Base-by-base conservation (phyloP, 23 red algal genomes). In the Gracilaria caudata region DNA sequence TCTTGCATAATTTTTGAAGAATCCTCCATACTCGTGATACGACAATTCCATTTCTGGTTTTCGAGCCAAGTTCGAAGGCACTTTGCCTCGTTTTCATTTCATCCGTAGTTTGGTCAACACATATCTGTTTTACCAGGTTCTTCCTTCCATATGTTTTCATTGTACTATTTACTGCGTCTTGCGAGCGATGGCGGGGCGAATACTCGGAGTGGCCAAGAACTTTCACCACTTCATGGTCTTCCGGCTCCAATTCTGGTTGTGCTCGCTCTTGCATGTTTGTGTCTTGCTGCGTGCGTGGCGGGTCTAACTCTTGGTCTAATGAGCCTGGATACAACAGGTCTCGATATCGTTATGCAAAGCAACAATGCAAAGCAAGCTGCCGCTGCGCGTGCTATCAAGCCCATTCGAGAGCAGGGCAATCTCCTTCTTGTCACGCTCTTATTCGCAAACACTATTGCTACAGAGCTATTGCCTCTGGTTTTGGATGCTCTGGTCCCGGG, bases 371-470 rank as follows among this genome's bases (percentile, higher is more conserved):
- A 66, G 35, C 86, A 94, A 73, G 86, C 84, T 34, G 83, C 61
- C 49, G 84, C 81, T 23, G 97, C 97, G 0, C 63, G 83, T 64
- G 45, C 78, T 39, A 90, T 99, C 51, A 88, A 93, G 80, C 93
- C 92, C 13, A 86, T 99, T 40, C 86, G 97, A 26, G 94, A 99
- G 78, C 92, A 94, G 60, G 97, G 97, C 34, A 99, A 99, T 86
- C 79, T 92, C 32, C 68, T 99, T 36, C 90, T 99, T 40, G 85
- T 86, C 70, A 99, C 97, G 0, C 88, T 99, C 46, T 86, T 99
- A 16, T 91, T 94, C 28, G 83, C 90, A 24, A 99, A 99, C 73
- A 99, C 97, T 13, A 40, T 95, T 35, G 93, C 93, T 4, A 78
- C 82, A 3, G 93, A 95, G 65, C 71, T 95, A 53, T 68, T 95